Base-by-base conservation (phyloP, 306 rosid species). In the Ammopiptanthus mongolicus region DNA sequence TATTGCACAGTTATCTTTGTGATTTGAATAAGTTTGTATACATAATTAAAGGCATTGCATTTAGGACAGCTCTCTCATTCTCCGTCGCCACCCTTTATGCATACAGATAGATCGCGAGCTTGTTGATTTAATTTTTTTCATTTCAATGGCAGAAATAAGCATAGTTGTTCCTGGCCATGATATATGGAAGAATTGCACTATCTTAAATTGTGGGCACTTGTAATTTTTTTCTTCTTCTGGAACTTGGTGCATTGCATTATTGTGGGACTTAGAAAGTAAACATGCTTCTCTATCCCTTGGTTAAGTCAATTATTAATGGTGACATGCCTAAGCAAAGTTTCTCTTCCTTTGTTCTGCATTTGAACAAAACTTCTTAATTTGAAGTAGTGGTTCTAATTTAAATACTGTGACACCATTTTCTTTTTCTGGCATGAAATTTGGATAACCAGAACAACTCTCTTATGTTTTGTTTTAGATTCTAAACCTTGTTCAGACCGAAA, bases 401-500 rank as follows among this genome's bases (percentile, higher is more conserved):
- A 48, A 48, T 83, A 55, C 47, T 64, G 57, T 69, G 78, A 33
- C 50, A 47, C 73, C 17, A 19, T 73, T 73, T 55, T 50, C 47
- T 25, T 63, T 33, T 74, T 33, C 21, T 39, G 15, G 15, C 42
- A 42, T 57, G 57, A 42, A 57, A 57, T 15, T 55, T 17, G 59
- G 55, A 47, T 57, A 74, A 65, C 65, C 37, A 58, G 37, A 57
- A 53, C 25, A 41, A 11, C 57, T 31, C 31, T 39, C 25, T 33
- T 12, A 55, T 64, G 56, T 3, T 28, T 65, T 8, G 34, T 5
- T 63, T 55, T 47, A 80, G 88, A 84, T 60, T 81, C 88, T 47
- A 67, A 73, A 81, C 58, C 42, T 19, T 84, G 88, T 70, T 46
- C 85, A 21, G 51, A 34, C 73, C 62, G 14, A 53, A 84, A 73